phyloP scores from a whole-genome alignment of 257 asterid genomes.

The Salvia rosmarinus region DNA sequence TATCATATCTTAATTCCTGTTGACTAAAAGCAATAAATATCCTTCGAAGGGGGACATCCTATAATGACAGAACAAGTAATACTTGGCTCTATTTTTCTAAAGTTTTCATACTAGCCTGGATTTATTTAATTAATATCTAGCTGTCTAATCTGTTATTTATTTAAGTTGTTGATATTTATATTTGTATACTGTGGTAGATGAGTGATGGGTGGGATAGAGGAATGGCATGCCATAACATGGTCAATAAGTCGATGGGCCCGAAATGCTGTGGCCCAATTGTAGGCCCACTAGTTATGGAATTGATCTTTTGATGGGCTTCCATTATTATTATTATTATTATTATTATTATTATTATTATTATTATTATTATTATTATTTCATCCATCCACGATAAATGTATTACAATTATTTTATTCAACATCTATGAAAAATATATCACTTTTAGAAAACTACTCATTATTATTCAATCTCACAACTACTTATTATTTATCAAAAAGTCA shows the following conservation, averaged over 20 bases:
- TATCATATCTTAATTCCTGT: neutral
- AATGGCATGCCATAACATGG: neutral
- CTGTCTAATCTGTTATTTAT: neutral
- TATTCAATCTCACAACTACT: too few species aligned
- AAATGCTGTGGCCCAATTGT: too few species aligned
- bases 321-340: too few species aligned
- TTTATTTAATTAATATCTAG: neutral
- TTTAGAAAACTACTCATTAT: too few species aligned
- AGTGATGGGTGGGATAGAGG: slow-evolving; percentile 1
- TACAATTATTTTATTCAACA: too few species aligned
- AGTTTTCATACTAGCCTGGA: neutral
- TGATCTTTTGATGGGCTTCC: neutral
- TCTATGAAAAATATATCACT: too few species aligned
- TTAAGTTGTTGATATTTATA: too few species aligned
- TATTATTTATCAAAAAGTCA: too few species aligned
- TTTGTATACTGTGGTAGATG: neutral
- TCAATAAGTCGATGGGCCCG: neutral
- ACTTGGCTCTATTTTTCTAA: neutral
- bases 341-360: too few species aligned
- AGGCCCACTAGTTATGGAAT: neutral
- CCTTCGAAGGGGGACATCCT: neutral
- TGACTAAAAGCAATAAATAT: neutral
- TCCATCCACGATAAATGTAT: too few species aligned
- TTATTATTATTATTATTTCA: too few species aligned
- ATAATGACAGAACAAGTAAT: neutral